phyloP scores from a whole-genome alignment of 1,139 yeast species.

The Hansenula anomala region DNA sequence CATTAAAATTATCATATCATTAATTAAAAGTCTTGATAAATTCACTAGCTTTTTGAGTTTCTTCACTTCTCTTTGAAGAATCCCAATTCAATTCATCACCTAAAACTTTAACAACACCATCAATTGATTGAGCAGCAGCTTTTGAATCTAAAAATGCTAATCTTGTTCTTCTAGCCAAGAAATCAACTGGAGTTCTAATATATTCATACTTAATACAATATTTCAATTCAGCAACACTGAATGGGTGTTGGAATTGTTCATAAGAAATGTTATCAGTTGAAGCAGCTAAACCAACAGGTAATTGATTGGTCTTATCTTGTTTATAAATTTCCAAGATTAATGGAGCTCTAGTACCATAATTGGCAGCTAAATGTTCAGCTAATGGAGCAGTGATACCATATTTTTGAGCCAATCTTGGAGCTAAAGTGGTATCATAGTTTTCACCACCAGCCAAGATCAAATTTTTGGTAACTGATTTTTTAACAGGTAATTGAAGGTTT shows the following conservation, averaged over 20 bases:
- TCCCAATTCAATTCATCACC: slow-evolving; percentile 77
- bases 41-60: slow-evolving; percentile 47
- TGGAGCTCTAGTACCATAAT: slow-evolving; percentile 90
- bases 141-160: slow-evolving; percentile 88
- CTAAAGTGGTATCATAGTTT: slow-evolving; percentile 61
- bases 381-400: slow-evolving; percentile 70
- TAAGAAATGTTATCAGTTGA: slow-evolving; percentile 24
- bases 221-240: slow-evolving; percentile 85
- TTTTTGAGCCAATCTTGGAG: slow-evolving; percentile 78
- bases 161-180: slow-evolving; percentile 90
- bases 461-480: slow-evolving; percentile 61
- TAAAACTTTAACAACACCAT: slow-evolving; percentile 84
- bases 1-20: not conserved
- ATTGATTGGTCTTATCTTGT: slow-evolving; percentile 46
- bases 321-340: slow-evolving; percentile 64
- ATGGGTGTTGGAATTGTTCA: slow-evolving; percentile 70
- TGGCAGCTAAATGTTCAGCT: slow-evolving; percentile 78
- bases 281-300: slow-evolving; percentile 60
- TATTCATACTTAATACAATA: slow-evolving; percentile 83
- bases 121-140: slow-evolving; percentile 78
- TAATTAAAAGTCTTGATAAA: slow-evolving; percentile 45
- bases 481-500: slow-evolving; percentile 35
- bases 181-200: slow-evolving; percentile 83
- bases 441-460: slow-evolving; percentile 75
- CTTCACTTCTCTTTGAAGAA: slow-evolving; percentile 49